A percentile compares a stretch with the other conserved stretches of the same genome.
phyloP scores from a whole-genome alignment of 2,329 filamentous ascomycete species.

The Aspergillus japonicus region DNA sequence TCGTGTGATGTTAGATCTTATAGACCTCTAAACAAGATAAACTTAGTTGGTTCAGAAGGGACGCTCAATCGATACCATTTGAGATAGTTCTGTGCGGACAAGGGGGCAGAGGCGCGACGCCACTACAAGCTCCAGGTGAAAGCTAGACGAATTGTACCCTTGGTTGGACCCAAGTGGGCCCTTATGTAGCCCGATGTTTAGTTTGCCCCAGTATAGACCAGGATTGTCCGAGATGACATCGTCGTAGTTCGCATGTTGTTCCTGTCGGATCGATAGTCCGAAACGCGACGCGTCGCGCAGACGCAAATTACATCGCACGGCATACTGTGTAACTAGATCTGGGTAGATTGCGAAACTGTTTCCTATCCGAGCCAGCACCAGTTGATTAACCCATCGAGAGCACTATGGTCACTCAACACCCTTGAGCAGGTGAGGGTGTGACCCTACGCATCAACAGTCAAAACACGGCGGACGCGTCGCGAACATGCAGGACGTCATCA shows the following conservation, averaged over 20 bases:
- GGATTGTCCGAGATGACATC: background rate
- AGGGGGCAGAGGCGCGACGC: background rate
- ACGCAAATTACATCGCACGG: background rate
- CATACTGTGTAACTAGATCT: background rate
- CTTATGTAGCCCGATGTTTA: background rate
- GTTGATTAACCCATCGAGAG: background rate
- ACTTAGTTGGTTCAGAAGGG: constrained; percentile 5
- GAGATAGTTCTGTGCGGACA: background rate
- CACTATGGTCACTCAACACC: background rate
- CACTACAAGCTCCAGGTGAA: background rate
- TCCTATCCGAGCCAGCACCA: background rate
- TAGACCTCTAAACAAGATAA: constrained; percentile 19
- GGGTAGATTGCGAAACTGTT: too few species aligned
- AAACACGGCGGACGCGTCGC: background rate
- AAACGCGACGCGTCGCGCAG: background rate
- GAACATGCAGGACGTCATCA: background rate
- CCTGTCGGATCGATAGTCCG: background rate
- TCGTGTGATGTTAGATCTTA: constrained; percentile 4
- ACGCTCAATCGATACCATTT: too few species aligned
- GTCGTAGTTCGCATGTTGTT: background rate
- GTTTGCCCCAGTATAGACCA: background rate
- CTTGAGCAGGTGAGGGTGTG: background rate
- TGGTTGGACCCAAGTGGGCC: background rate
- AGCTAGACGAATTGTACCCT: background rate
- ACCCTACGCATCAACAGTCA: background rate